Percentiles rank a stretch among this genome's conserved stretches.
These are phyloP conservation scores for Ustilago cynodontis DNA, from an alignment of 1,284 basidiomycete species.

Conservation along the genomic window DNA sequence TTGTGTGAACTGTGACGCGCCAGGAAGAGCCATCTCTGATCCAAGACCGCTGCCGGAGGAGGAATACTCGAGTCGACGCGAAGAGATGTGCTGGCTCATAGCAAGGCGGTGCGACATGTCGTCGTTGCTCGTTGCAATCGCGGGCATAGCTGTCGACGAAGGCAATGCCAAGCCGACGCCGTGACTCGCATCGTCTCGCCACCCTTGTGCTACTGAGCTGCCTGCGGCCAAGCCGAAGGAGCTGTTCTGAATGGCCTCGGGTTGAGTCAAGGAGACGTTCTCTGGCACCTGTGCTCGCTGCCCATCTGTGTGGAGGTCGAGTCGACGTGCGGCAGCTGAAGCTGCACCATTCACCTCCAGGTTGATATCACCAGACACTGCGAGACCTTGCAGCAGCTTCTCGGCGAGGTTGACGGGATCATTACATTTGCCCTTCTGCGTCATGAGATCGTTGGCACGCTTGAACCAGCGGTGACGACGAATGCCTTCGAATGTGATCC, in stretches of 20 bases:
- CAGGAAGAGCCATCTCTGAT: constrained; percentile 28
- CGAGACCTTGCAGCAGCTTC: constrained; percentile 66
- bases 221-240: constrained; percentile 39
- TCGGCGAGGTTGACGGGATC: constrained; percentile 68
- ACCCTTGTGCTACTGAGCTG: constrained; percentile 27
- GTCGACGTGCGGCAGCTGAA: constrained; percentile 35
- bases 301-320: constrained; percentile 65
- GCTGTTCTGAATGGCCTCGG: constrained; percentile 60
- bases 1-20: constrained; percentile 63
- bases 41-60: constrained; percentile 32
- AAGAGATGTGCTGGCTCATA: constrained; percentile 58
- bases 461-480: constrained; percentile 68
- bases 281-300: constrained; percentile 65
- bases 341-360: constrained; percentile 32
- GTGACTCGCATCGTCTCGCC: constrained; percentile 22
- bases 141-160: constrained; percentile 57
- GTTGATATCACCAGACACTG: constrained; percentile 66
- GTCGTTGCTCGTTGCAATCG: constrained; percentile 35
- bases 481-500: constrained; percentile 62
- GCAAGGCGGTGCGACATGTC: constrained; percentile 50
- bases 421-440: constrained; percentile 61
- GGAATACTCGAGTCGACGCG: constrained; percentile 42
- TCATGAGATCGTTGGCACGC: constrained; percentile 61
- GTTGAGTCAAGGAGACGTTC: constrained; percentile 66
- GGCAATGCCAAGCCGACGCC: constrained; percentile 43